Evolutionary conservation across 1,284 basidiomycete genomes (phyloP), one percentile per base, ranked within the genome.

Genomic region (Moesziomyces sp.): DNA sequence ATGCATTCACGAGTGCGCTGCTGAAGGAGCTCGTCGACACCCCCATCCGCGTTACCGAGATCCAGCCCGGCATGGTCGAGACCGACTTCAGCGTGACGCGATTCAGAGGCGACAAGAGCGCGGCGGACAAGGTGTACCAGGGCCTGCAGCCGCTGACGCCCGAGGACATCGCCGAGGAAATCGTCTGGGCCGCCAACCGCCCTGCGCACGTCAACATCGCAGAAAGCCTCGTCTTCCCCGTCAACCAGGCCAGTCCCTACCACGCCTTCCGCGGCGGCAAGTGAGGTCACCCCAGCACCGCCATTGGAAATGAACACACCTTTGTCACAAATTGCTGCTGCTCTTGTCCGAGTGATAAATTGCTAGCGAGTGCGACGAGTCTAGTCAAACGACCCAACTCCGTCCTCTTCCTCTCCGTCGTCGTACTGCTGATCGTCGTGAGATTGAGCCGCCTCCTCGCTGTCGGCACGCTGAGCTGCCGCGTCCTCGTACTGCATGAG

Each of bases 171-270:
- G 96, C 96, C 1, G 95, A 99, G 85, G 94, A 99, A 85, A 96
- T 99, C 79, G 94, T 97, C 13, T 99, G 94, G 94, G 90, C 91
- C 19, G 94, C 95, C 19, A 88, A 91, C 14, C 90, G 94, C 45
- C 80, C 82, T 30, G 43, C 77, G 13, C 83, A 84, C 54, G 83
- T 84, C 49, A 82, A 84, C 46, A 61, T 83, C 35, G 83, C 83
- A 28, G 65, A 74, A 56, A 68, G 56, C 40, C 55, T 79, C 30
- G 63, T 82, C 19, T 72, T 82, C 61, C 80, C 80, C 6, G 76
- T 77, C 6, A 79, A 81, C 53, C 80, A 82, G 68, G 80, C 80
- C 23, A 67, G 72, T 38, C 79, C 80, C 9, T 81, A 76, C 58
- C 80, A 81, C 53, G 65, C 72, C 6, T 74, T 40, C 63, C 52